Base-by-base conservation (phyloP, 1,284 basidiomycete genomes). In the Albatrellus sp. region DNA sequence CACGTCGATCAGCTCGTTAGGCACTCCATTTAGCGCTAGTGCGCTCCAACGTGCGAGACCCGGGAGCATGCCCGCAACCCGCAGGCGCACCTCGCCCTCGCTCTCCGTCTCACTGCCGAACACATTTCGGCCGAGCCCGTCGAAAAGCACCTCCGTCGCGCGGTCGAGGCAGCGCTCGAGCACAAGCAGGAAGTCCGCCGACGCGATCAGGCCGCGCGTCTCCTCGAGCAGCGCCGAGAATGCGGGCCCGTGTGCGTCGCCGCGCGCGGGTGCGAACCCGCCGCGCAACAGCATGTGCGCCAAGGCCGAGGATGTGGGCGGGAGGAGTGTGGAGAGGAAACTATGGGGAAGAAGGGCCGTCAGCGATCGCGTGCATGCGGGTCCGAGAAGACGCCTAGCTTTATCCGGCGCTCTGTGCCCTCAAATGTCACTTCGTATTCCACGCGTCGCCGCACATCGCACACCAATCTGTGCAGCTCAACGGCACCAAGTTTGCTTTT, bases 1-100 rank as follows among this genome's bases (percentile, higher is more conserved):
- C 59, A 88, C 87, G 63, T 92, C 88, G 20, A 90, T 74, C 53
- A 90, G 68, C 60, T 87, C 84, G 61, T 90, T 92, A 17, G 89
- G 87, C 38, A 85, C 60, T 8, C 75, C 75, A 46, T 80, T 73
- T 43, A 90, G 59, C 31, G 83, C 81, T 38, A 79, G 52, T 50
- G 78, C 75, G 55, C 80, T 82, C 80, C 88, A 89, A 47, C 77
- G 67, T 40, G 85, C 77, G 34, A 92, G 64, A 1, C 79, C 80
- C 4, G 89, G 90, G 16, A 93, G 65, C 48, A 92, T 61, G 11
- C 77, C 76, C 14, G 89, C 90, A 5, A 91, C 60, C 36, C 80
- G 65, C 16, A 85, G 67, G 51, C 72, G 66, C 46, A 72, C 61
- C 38, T 72, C 72, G 29, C 65, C 49, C 6, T 50, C 67, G 33